Evolutionary conservation across 345 rosid species (phyloP).

Genomic region (Mercurialis annua): DNA sequence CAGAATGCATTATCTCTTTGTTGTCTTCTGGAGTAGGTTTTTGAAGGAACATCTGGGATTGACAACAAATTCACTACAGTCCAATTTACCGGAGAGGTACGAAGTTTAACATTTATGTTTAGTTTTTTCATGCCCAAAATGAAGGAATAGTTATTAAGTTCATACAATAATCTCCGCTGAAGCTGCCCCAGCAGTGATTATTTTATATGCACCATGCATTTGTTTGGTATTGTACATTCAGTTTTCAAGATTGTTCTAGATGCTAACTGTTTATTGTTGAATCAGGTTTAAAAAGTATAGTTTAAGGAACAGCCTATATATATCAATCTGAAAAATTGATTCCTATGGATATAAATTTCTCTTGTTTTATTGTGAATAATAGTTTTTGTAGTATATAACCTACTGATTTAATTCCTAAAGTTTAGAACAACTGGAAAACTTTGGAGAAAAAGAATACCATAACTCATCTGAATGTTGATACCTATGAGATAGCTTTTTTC

Average conservation of each 20-base stretch:
- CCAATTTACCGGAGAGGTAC: slow-evolving; percentile 94
- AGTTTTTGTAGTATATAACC: neutral
- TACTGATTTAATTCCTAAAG: neutral
- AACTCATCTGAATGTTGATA: neutral
- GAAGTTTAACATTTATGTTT: neutral
- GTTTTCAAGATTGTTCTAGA: neutral
- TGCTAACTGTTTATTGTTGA: neutral
- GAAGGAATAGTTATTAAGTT: neutral
- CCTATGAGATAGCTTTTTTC: too few relatives aligned
- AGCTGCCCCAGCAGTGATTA: neutral
- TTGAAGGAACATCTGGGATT: slow-evolving; percentile 95
- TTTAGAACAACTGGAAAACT: neutral
- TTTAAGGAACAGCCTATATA: neutral
- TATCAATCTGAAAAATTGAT: neutral
- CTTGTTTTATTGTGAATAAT: neutral
- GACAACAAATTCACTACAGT: slow-evolving; percentile 91
- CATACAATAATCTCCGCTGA: neutral
- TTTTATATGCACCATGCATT: neutral
- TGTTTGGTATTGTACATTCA: neutral
- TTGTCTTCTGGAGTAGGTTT: slow-evolving; percentile 47
- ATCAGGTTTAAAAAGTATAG: neutral
- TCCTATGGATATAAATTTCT: neutral
- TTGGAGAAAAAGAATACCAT: neutral
- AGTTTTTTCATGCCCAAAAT: too few relatives aligned
- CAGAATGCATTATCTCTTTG: neutral